These are phyloP conservation scores for Ephemerocybe angulata DNA, from an alignment of 768 basidiomycete species.

Conservation along the genomic window DNA sequence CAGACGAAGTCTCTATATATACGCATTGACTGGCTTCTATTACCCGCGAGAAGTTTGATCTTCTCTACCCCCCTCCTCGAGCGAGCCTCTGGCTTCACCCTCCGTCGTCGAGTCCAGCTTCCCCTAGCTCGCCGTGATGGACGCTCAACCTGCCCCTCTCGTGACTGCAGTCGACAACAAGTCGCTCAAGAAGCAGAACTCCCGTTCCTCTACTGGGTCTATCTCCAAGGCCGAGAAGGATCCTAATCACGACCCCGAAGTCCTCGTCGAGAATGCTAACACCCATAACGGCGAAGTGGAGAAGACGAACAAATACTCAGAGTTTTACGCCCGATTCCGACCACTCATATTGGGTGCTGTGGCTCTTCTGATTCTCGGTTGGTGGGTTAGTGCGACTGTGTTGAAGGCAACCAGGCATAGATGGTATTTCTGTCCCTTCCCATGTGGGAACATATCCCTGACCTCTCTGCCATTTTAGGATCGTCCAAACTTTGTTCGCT, in stretches of 20 bases:
- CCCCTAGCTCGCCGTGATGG: background rate
- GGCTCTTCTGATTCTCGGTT: conserved; percentile 66
- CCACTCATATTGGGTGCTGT: conserved; percentile 48
- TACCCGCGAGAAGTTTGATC: conserved; percentile 2
- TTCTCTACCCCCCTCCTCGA: background rate
- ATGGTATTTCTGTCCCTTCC: conserved; percentile 46
- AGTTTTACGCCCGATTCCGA: conserved; percentile 27
- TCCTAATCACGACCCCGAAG: conserved; percentile 20
- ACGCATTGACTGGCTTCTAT: background rate
- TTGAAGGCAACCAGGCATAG: conserved; percentile 67
- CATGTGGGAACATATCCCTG: conserved; percentile 5
- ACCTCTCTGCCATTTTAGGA: conserved; percentile 41
- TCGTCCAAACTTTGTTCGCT: conserved; percentile 76
- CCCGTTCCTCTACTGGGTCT: conserved; percentile 2
- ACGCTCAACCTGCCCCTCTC: background rate
- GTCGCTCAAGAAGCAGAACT: conserved; percentile 1
- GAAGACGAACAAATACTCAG: conserved; percentile 17
- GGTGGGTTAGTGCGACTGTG: conserved; percentile 81
- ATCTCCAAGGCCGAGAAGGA: conserved; percentile 14
- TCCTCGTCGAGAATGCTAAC: conserved; percentile 4
- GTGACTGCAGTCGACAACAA: conserved; percentile 1
- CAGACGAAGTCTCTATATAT: background rate
- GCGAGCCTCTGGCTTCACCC: background rate
- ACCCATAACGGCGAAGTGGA: conserved; percentile 16
- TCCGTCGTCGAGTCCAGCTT: background rate